These are phyloP conservation scores for Erythrophleum ivorense DNA, from an alignment of 331 rosid genomes.

Conservation along the genomic window DNA sequence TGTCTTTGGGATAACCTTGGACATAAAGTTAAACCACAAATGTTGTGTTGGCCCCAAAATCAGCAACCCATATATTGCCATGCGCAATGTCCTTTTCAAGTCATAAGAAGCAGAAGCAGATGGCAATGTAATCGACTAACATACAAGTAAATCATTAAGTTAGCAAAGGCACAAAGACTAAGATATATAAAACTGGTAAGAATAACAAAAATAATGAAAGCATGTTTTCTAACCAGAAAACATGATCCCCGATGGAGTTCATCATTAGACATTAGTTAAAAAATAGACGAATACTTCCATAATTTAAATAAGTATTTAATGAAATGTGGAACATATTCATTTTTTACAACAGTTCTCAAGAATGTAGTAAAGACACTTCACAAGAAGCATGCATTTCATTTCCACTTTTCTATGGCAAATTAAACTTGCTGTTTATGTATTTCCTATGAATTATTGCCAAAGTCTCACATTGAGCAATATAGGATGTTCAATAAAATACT, in stretches of 20 bases:
- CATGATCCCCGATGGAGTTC: neutral
- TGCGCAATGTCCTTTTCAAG: slow-evolving; percentile 59
- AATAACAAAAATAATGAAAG: neutral
- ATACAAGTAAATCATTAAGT: slow-evolving; percentile 27
- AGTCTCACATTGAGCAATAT: too few species aligned
- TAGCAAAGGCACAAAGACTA: slow-evolving; percentile 15
- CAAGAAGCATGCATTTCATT: neutral
- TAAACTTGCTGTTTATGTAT: neutral
- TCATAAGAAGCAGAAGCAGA: slow-evolving; percentile 55
- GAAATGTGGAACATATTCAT: neutral
- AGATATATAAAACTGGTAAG: neutral
- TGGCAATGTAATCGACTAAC: slow-evolving; percentile 60
- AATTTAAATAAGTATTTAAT: neutral
- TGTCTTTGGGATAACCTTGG: slow-evolving; percentile 56
- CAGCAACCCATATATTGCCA: slow-evolving; percentile 70
- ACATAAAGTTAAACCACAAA: slow-evolving; percentile 69
- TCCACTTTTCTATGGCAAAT: neutral
- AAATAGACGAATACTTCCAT: neutral
- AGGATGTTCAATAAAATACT: too few species aligned
- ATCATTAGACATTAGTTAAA: neutral
- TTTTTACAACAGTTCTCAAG: neutral
- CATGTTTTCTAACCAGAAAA: neutral
- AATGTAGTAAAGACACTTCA: neutral
- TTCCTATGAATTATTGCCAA: neutral
- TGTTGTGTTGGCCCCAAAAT: slow-evolving; percentile 82